Percentiles rank a stretch among this genome's conserved stretches.
These are phyloP conservation scores for Wickerhamomyces bisporus DNA, from an alignment of 805 yeast species.

Conservation along the genomic window DNA sequence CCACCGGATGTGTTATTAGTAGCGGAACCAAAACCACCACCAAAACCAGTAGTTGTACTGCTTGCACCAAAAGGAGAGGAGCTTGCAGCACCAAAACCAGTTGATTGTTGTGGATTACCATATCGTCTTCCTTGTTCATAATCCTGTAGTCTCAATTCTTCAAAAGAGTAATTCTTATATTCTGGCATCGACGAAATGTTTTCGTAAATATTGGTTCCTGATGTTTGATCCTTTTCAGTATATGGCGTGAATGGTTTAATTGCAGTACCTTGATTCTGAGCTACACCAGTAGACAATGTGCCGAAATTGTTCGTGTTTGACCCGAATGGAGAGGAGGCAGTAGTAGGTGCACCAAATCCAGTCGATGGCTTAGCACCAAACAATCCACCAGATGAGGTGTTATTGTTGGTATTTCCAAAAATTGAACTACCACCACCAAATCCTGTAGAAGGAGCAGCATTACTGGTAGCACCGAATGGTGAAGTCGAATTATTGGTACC, in stretches of 20 bases:
- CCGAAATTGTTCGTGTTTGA: slow-evolving; percentile 16
- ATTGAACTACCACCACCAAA: slow-evolving; percentile 22
- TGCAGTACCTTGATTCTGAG: slow-evolving; percentile 60
- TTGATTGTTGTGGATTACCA: slow-evolving; percentile 36
- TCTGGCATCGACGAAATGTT: slow-evolving; percentile 87
- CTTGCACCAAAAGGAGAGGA: slow-evolving; percentile 38
- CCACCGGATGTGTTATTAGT: slow-evolving; percentile 23
- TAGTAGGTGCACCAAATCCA: slow-evolving; percentile 24
- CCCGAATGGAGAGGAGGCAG: slow-evolving; percentile 18
- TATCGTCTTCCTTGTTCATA: slow-evolving; percentile 66
- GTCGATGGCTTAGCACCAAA: slow-evolving; percentile 20
- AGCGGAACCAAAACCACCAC: slow-evolving; percentile 31
- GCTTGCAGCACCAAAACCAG: neutral
- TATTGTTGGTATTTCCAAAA: neutral
- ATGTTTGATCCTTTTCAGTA: slow-evolving; percentile 67
- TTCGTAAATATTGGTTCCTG: slow-evolving; percentile 58
- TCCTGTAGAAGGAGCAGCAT: slow-evolving; percentile 8
- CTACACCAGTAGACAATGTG: slow-evolving; percentile 20
- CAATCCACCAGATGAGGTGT: slow-evolving; percentile 23
- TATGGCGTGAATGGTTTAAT: slow-evolving; percentile 63
- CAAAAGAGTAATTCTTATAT: slow-evolving; percentile 73
- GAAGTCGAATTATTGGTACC: slow-evolving; percentile 1
- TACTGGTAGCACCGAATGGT: slow-evolving; percentile 14
- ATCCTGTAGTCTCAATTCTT: slow-evolving; percentile 86
- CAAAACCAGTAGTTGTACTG: too few relatives aligned